Conservation (phyloP, 2,329 filamentous ascomycete species). For the Trichoderma endophyticum region DNA sequence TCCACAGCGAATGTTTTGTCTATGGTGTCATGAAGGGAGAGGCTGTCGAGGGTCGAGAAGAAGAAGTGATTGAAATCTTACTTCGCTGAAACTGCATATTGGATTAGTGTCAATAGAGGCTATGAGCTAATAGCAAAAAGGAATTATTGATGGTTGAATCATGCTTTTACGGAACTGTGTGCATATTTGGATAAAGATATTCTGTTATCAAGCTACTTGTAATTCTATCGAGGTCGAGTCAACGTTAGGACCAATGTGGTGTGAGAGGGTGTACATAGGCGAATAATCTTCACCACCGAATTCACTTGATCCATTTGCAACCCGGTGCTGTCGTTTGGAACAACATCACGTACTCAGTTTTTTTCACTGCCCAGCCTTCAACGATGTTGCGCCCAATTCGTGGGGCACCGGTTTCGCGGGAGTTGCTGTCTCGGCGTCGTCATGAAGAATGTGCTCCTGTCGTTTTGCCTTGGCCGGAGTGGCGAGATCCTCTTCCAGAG, state of each 20-base stretch:
- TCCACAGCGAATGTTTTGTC: conserved; percentile 10
- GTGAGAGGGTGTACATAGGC: background rate
- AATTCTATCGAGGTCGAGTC: background rate
- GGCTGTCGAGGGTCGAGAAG: background rate
- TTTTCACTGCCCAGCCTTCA: background rate
- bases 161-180: background rate
- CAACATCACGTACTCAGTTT: background rate
- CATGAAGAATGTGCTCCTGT: conserved; percentile 16
- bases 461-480: background rate
- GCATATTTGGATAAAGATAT: background rate
- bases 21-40: background rate
- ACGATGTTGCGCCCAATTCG: background rate
- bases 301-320: background rate
- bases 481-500: conserved; percentile 15
- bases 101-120: background rate
- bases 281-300: background rate
- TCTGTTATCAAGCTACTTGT: background rate
- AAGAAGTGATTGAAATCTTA: background rate
- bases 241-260: background rate
- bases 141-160: background rate
- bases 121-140: background rate
- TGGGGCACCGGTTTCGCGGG: conserved; percentile 9
- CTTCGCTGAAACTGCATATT: background rate
- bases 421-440: conserved; percentile 2
- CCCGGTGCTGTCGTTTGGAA: background rate